These are phyloP conservation scores for Ganoderma lingzhi DNA, from an alignment of 1,284 basidiomycete species.

Conservation along the genomic window DNA sequence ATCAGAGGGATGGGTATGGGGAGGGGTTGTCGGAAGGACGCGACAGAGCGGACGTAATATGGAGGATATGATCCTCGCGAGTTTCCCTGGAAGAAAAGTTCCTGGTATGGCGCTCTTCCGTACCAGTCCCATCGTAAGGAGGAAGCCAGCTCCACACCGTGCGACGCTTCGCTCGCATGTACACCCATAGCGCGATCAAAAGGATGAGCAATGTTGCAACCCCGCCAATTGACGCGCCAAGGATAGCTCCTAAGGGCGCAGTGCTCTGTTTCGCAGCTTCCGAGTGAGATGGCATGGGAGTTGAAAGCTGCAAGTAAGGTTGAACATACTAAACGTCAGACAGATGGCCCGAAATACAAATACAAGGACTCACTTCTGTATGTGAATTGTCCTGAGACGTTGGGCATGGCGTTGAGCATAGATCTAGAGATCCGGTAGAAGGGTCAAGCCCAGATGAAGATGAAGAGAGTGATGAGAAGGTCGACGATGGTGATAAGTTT, in stretches of 20 bases:
- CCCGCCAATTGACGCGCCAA: not conserved
- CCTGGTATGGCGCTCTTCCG: not conserved
- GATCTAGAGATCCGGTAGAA: not conserved
- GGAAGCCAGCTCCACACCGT: conserved; percentile 1
- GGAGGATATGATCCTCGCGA: not conserved
- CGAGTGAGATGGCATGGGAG: not conserved
- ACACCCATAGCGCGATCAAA: not conserved
- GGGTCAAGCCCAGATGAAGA: not conserved
- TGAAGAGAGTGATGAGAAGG: not conserved
- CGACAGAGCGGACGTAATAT: not conserved
- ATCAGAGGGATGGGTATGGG: not conserved
- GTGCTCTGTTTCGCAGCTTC: not conserved
- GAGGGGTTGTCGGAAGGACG: not conserved
- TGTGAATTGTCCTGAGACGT: not conserved
- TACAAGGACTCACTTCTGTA: not conserved
- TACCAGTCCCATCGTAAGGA: not conserved
- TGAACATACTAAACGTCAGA: not conserved
- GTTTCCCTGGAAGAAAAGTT: not conserved
- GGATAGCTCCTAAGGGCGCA: not conserved
- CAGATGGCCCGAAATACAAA: not conserved
- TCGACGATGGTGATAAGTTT: not conserved
- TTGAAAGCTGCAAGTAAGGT: not conserved
- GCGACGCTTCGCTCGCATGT: not conserved
- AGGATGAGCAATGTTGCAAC: not conserved
- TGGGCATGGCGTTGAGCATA: not conserved